phyloP scores from a whole-genome alignment of 257 asterid genomes.

The Solanum ahanhuiri region DNA sequence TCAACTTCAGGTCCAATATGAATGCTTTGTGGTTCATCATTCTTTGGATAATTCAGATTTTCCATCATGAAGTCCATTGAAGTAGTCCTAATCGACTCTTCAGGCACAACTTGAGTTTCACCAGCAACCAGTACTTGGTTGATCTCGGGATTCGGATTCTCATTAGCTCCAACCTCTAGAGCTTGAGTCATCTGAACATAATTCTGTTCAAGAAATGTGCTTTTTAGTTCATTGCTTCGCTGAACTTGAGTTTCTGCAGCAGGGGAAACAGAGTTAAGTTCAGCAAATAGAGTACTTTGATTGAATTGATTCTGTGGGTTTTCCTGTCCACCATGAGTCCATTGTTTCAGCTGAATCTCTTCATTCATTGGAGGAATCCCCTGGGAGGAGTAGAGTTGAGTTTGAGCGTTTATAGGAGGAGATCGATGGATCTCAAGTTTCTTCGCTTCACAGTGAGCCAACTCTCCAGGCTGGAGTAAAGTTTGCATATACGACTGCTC shows the following conservation, averaged over 20 bases:
- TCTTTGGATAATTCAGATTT: constrained; percentile 9
- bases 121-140: constrained; percentile 29
- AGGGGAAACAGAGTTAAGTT: constrained; percentile 1
- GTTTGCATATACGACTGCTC: neutral
- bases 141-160: constrained; percentile 9
- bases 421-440: constrained; percentile 29
- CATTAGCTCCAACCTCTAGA: neutral
- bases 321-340: neutral
- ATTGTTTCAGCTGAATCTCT: neutral
- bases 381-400: constrained; percentile 4
- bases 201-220: constrained; percentile 12
- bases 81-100: constrained; percentile 17
- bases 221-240: neutral
- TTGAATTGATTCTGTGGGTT: constrained; percentile 4
- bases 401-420: constrained; percentile 13
- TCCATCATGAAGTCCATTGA: constrained; percentile 25
- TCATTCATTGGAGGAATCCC: neutral
- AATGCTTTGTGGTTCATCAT: neutral
- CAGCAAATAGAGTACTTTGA: neutral
- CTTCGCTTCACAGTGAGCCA: neutral
- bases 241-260: constrained; percentile 2
- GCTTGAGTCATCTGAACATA: neutral
- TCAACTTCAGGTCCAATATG: constrained; percentile 10
- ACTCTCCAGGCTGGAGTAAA: neutral
- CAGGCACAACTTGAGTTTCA: constrained; percentile 28